phyloP scores from a whole-genome alignment of 352 stramenopile species.

The Aphanomyces astaci region DNA sequence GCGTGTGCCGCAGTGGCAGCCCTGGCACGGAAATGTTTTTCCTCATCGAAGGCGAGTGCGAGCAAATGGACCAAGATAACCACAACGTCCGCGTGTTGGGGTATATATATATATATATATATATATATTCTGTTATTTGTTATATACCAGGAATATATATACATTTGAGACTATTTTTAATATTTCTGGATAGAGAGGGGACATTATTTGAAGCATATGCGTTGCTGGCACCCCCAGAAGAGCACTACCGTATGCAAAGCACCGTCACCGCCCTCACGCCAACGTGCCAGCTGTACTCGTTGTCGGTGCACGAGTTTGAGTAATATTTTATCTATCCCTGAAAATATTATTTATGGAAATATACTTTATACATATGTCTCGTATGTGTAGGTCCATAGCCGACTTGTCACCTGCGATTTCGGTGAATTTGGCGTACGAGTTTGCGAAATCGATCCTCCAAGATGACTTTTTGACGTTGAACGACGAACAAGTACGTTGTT shows the following conservation, averaged over 20 bases:
- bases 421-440: constrained; percentile 6
- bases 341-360: too few species aligned
- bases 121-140: too few species aligned
- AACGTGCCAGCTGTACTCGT: constrained; percentile 73
- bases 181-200: constrained; percentile 33
- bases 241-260: constrained; percentile 70
- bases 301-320: constrained; percentile 72
- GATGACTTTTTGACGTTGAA: constrained; percentile 10
- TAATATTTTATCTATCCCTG: too few species aligned
- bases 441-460: constrained; percentile 1
- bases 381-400: constrained; percentile 2
- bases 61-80: constrained; percentile 64
- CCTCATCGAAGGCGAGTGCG: constrained; percentile 73
- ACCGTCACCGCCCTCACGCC: constrained; percentile 56
- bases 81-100: constrained; percentile 46
- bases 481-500: constrained; percentile 4
- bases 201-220: constrained; percentile 78
- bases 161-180: not conserved
- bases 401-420: constrained; percentile 14
- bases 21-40: constrained; percentile 79
- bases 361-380: too few species aligned
- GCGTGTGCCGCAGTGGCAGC: constrained; percentile 60
- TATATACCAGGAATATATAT: too few species aligned
- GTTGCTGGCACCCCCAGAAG: constrained; percentile 53
- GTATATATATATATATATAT: too few species aligned